Evolutionary conservation across 2,329 filamentous ascomycete genomes (phyloP), one percentile per base, ranked within the genome.

Genomic region (Hypoxylon rubiginosum): DNA sequence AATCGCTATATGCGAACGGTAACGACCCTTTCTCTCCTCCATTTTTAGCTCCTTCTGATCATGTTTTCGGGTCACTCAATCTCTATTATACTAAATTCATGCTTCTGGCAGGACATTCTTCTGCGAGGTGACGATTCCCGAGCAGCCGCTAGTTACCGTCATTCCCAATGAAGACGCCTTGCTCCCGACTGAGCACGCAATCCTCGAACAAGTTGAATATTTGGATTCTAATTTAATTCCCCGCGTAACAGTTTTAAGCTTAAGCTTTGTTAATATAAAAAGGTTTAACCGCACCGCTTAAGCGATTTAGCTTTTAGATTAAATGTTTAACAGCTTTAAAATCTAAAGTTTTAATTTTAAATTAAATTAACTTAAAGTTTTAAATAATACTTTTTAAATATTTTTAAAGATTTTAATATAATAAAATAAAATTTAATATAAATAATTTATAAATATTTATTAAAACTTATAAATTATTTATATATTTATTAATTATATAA

Each of bases 1-100:
- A 17, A 67, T 77, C 41, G 28, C 72, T 6, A 73, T 76, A 9
- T 74, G 63, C 43, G 76, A 78, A 58, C 63, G 75, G 75, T 77
- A 69, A 6, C 13, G 11, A 26, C 8, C 1, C 24, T 7, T 39
- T 17, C 10, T n/a, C 24, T 17, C 36, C 17, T 32, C 51, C 9
- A 24, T 17, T 45, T 21, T 21, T 5, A 15, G 11, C 36, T n/a
- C 10, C n/a, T 43, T 17, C n/a, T 21, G 8, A 3, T 19, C 39
- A 17, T 15, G 9, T 19, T 19, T 43, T 39, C 2, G 10, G 3
- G 5, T 7, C 6, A 4, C n/a, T 39, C 34, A 39, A 39, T 41
- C 28, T 49, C 3, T 30, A 9, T 30, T 9, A 30, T 30, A 30
- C 26, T 30, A 53, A 32, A 30, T 5, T 6, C 15, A 43, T 17